Percentiles rank a stretch among this genome's conserved stretches.
Evolutionary conservation across 2,329 filamentous ascomycete species (phyloP).

Genomic region (Penicillium occitanis): DNA sequence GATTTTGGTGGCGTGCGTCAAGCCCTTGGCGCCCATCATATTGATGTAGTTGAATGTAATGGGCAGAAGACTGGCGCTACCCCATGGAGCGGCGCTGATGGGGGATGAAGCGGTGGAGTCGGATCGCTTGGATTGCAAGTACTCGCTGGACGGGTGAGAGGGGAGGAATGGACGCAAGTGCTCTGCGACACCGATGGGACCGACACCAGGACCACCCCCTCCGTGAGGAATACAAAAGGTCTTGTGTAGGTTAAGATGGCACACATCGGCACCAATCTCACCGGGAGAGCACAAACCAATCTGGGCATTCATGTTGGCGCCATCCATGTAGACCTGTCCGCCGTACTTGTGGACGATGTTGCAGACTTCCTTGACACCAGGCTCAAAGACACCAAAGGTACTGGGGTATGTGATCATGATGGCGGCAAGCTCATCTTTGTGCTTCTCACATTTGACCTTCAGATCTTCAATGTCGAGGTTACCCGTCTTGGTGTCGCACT

Average conservation of each 20-base stretch:
- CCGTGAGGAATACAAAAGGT: conserved; percentile 98
- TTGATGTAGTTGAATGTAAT: conserved; percentile 96
- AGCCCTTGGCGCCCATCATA: conserved; percentile 81
- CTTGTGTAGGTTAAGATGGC: conserved; percentile 97
- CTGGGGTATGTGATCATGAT: conserved; percentile 98
- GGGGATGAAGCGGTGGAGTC: conserved; percentile 56
- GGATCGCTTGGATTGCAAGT: conserved; percentile 41
- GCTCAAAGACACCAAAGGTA: conserved; percentile 94
- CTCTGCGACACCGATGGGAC: conserved; percentile 85
- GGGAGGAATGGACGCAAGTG: conserved; percentile 78
- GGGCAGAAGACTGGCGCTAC: conserved; percentile 85
- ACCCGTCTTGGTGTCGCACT: conserved; percentile 82
- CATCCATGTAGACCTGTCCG: conserved; percentile 97
- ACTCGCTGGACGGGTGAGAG: conserved; percentile 62
- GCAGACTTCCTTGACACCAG: conserved; percentile 80
- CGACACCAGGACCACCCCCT: conserved; percentile 88
- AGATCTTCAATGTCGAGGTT: conserved; percentile 88
- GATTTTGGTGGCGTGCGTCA: conserved; percentile 86
- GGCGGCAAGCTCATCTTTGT: conserved; percentile 79
- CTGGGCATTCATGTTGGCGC: conserved; percentile 97
- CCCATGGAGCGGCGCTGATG: conserved; percentile 79
- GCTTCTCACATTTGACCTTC: conserved; percentile 82
- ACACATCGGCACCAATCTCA: conserved; percentile 93
- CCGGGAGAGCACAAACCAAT: conserved; percentile 93
- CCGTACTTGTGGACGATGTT: conserved; percentile 82